These are phyloP conservation scores for Spathaspora arborariae DNA, from an alignment of 805 yeast genomes.

Conservation along the genomic window DNA sequence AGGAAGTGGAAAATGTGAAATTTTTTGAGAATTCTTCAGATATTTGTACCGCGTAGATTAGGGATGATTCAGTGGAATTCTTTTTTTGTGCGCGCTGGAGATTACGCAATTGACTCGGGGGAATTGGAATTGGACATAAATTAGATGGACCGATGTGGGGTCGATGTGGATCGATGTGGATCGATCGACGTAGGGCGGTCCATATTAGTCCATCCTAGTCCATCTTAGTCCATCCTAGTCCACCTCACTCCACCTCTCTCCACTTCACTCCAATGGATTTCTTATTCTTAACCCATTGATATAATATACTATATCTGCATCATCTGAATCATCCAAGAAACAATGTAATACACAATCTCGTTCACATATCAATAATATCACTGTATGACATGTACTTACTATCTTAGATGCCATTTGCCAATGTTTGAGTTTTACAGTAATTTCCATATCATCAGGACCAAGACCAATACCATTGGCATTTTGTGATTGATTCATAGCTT, in stretches of 20 bases:
- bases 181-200: too few species aligned
- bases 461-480: too few species aligned
- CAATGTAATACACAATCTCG: slow-evolving; percentile 64
- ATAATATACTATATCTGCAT: slow-evolving; percentile 63
- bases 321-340: slow-evolving; percentile 58
- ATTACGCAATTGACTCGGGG: not conserved
- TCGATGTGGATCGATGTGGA: too few species aligned
- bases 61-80: not conserved
- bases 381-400: slow-evolving; percentile 57
- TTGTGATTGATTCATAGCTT: slow-evolving; percentile 3
- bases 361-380: slow-evolving; percentile 55
- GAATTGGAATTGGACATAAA: not conserved
- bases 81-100: not conserved
- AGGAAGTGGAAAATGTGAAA: not conserved
- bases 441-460: slow-evolving; percentile 40
- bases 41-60: not conserved
- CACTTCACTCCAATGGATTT: not conserved
- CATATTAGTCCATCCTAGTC: too few species aligned
- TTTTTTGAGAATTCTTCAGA: not conserved
- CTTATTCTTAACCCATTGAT: slow-evolving; percentile 34
- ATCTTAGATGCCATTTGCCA: slow-evolving; percentile 67
- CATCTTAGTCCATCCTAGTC: too few species aligned
- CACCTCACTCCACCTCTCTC: not conserved
- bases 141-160: not conserved
- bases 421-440: slow-evolving; percentile 54